Conservation (phyloP, 805 yeast genomes). For the Hemisphaericaspora nanyangensis region DNA sequence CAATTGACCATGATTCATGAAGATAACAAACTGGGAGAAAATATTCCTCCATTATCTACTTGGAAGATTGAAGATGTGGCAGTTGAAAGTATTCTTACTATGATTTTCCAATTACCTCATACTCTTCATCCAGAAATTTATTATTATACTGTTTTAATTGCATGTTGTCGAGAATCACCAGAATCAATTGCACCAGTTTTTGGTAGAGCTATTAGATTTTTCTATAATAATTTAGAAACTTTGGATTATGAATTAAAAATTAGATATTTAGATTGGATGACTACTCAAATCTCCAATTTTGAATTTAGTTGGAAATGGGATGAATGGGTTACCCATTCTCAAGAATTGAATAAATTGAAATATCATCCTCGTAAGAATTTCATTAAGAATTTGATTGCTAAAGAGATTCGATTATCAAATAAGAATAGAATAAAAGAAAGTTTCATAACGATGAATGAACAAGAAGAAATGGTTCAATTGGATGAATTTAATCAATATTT, state of each 20-base stretch:
- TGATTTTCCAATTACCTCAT: slow-evolving; percentile 71
- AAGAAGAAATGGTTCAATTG: slow-evolving; percentile 29
- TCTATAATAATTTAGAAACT: slow-evolving; percentile 62
- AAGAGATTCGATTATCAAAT: slow-evolving; percentile 81
- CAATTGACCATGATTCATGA: slow-evolving; percentile 45
- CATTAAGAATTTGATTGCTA: slow-evolving; percentile 72
- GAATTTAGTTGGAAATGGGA: slow-evolving; percentile 97
- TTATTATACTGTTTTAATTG: slow-evolving; percentile 79
- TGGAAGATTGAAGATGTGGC: slow-evolving; percentile 92
- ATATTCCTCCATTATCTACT: slow-evolving; percentile 52
- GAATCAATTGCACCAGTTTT: slow-evolving; percentile 86
- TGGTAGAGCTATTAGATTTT: slow-evolving; percentile 85
- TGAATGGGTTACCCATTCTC: slow-evolving; percentile 75
- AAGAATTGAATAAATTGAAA: slow-evolving; percentile 37
- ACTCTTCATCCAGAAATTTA: slow-evolving; percentile 68
- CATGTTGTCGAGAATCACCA: slow-evolving; percentile 75
- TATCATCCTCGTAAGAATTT: slow-evolving; percentile 74
- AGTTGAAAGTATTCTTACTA: slow-evolving; percentile 73
- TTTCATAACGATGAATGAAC: slow-evolving; percentile 38
- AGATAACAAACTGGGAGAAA: slow-evolving; percentile 40
- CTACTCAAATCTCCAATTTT: slow-evolving; percentile 89
- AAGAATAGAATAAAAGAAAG: slow-evolving; percentile 67
- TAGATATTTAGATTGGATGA: slow-evolving; percentile 84
- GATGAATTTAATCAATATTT: slow-evolving; percentile 39
- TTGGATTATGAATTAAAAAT: slow-evolving; percentile 75